Evolutionary conservation across 2,329 filamentous ascomycete species (phyloP).

Genomic region (Hawksworthiomyces lignivorus): DNA sequence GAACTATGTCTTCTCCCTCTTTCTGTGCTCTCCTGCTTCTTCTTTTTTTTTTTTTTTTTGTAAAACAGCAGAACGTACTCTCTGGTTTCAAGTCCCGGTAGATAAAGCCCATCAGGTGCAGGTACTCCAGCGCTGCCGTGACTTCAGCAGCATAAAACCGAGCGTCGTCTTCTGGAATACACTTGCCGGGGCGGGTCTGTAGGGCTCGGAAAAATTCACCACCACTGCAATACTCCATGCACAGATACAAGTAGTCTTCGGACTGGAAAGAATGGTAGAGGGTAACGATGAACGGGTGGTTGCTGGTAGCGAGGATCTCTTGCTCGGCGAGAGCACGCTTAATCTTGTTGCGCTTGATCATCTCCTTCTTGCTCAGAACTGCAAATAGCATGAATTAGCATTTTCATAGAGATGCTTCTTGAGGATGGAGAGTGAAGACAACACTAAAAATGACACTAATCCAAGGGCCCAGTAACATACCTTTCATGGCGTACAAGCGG

Average conservation of each 20-base stretch:
- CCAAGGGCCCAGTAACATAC: constrained; percentile 41
- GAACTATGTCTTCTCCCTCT: too few species aligned
- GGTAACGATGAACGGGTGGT: constrained; percentile 98
- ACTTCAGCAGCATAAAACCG: constrained; percentile 97
- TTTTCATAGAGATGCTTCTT: too few species aligned
- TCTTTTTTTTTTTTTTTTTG: too few species aligned
- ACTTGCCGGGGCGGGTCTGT: constrained; percentile 94
- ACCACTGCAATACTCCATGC: constrained; percentile 99
- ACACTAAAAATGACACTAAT: too few species aligned
- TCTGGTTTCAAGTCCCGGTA: constrained; percentile 97
- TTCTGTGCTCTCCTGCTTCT: too few species aligned
- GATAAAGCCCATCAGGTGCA: constrained; percentile 99
- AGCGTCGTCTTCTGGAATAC: constrained; percentile 92
- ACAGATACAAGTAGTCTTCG: constrained; percentile 96
- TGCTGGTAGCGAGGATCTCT: constrained; percentile 95
- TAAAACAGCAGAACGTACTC: constrained; percentile 52
- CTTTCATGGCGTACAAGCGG: constrained; percentile 96
- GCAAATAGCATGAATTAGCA: constrained; percentile 10
- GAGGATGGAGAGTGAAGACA: too few species aligned
- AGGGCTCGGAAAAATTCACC: constrained; percentile 97
- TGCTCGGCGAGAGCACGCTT: constrained; percentile 96
- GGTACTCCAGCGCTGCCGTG: constrained; percentile 89
- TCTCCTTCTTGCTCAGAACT: constrained; percentile 99
- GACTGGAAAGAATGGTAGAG: constrained; percentile 99
- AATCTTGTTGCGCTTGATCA: constrained; percentile 99